Evolutionary conservation across 2,329 filamentous ascomycete genomes (phyloP), one percentile per base, ranked within the genome.

Genomic region (Ilyonectria robusta): DNA sequence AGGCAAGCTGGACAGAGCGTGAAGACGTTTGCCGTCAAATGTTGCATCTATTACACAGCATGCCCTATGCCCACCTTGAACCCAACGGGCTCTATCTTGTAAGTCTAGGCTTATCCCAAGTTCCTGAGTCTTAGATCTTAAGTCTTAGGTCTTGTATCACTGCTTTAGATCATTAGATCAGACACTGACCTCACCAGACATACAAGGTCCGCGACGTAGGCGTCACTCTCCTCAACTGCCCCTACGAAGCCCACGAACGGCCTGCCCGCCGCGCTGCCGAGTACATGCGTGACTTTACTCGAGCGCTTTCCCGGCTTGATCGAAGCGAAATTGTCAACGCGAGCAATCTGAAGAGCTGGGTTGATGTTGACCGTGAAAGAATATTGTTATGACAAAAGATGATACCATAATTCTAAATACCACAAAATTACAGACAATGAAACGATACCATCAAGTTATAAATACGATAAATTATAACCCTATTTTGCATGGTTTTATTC

Each of bases 201-300:
- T 79, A 78, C 62, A 81, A 82, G 62, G 76, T 81, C 8, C 74
- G 80, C 4, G 80, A 81, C 48, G 74, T 82, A 0, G 79, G 78
- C 13, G 74, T 77, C 10, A 73, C 78, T 8, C 70, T 81, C 1
- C 75, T 81, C 11, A 75, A 75, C 33, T 81, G 78, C 47, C 78
- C 79, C 0, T 81, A 78, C 46, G 72, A 76, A 9, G 59, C 71
- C 13, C 68, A 77, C 17, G 72, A 76, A 13, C 68, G 69, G 2
- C 70, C 72, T 2, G 69, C 75, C 1, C 72, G 60, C 6, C 68
- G 77, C 3, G 77, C 77, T 2, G 66, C 67, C 2, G 71, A 75
- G 40, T 78, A 78, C 56, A 70, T 78, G 58, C 72, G 72, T 2
- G 77, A 80, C 19, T 78, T 80, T 19, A 74, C 77, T 0, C 62